Percentiles rank a stretch among this genome's conserved stretches.
Conservation (phyloP, 305 asterid species). For the Ilex paraguariensis region DNA sequence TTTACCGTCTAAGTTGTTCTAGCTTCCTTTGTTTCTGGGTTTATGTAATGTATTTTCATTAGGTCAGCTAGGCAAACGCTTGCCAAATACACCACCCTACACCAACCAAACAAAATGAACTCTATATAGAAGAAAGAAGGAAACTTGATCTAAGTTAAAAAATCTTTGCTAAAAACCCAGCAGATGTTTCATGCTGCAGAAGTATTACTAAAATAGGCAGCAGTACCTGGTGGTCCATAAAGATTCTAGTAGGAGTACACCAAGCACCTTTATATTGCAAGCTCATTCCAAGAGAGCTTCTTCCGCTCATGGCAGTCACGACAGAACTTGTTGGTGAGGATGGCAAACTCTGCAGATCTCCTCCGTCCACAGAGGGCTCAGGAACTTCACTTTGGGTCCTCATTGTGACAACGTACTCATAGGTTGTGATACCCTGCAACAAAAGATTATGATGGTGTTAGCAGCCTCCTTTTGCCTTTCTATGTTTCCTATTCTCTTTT, state of each 20-base stretch:
- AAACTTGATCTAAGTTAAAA: neutral
- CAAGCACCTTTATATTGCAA: slow-evolving; percentile 92
- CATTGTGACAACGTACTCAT: slow-evolving; percentile 92
- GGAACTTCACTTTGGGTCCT: slow-evolving; percentile 96
- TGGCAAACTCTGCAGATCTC: slow-evolving; percentile 84
- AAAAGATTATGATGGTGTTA: neutral
- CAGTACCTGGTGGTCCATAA: slow-evolving; percentile 91
- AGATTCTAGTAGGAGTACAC: slow-evolving; percentile 98
- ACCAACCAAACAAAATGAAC: too few relatives aligned
- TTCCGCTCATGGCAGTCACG: slow-evolving; percentile 85
- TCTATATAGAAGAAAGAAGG: neutral
- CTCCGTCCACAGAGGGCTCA: slow-evolving; percentile 78
- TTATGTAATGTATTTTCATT: too few relatives aligned
- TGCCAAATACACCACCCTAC: too few relatives aligned
- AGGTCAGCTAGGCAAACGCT: too few relatives aligned
- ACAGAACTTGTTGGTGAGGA: slow-evolving; percentile 95
- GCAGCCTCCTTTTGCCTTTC: slow-evolving; percentile 1
- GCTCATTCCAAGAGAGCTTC: slow-evolving; percentile 94
- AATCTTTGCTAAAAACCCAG: neutral
- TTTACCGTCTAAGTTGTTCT: too few relatives aligned
- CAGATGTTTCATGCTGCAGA: too few relatives aligned
- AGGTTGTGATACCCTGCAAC: slow-evolving; percentile 86
- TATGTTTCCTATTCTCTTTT: too few relatives aligned
- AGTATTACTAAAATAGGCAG: neutral
- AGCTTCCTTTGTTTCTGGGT: too few relatives aligned